Conservation (phyloP, 331 rosid species). For the Rhamnella rubrinervis region DNA sequence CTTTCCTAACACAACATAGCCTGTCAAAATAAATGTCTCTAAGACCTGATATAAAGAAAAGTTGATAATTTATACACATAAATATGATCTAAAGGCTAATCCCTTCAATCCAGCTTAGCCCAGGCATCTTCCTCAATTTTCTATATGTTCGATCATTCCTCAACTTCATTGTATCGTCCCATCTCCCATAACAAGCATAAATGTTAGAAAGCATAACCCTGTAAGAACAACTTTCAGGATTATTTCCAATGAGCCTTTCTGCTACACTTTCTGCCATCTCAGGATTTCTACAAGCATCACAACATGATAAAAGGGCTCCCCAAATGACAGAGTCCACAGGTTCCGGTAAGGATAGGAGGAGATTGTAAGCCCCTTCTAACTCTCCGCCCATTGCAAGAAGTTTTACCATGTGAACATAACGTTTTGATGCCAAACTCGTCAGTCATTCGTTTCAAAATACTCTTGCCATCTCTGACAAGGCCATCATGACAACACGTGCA, state of each 20-base stretch:
- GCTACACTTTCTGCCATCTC: constrained; percentile 69
- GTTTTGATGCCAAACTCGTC: constrained; percentile 60
- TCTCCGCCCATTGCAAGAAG: constrained; percentile 75
- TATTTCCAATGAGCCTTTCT: constrained; percentile 45
- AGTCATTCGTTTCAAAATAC: constrained; percentile 65
- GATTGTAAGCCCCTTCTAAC: constrained; percentile 74
- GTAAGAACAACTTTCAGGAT: constrained; percentile 50
- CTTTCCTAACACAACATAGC: not conserved
- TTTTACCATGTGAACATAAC: constrained; percentile 81
- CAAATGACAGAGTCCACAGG: constrained; percentile 73
- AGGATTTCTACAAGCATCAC: constrained; percentile 62
- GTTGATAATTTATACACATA: too few relatives aligned
- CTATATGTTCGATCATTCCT: constrained; percentile 51
- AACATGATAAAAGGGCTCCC: constrained; percentile 87
- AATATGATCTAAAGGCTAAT: not conserved
- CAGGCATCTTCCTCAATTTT: constrained; percentile 53
- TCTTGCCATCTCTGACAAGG: constrained; percentile 60
- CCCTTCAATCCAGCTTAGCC: constrained; percentile 66
- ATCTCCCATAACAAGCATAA: constrained; percentile 74
- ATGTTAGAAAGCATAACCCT: constrained; percentile 75
- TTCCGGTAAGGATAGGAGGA: constrained; percentile 56
- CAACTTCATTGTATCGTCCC: constrained; percentile 65
- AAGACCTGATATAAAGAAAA: not conserved
- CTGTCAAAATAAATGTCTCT: not conserved
- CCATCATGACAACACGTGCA: constrained; percentile 87